phyloP scores from a whole-genome alignment of 2,329 filamentous ascomycete species.

The Diaporthe sp. region DNA sequence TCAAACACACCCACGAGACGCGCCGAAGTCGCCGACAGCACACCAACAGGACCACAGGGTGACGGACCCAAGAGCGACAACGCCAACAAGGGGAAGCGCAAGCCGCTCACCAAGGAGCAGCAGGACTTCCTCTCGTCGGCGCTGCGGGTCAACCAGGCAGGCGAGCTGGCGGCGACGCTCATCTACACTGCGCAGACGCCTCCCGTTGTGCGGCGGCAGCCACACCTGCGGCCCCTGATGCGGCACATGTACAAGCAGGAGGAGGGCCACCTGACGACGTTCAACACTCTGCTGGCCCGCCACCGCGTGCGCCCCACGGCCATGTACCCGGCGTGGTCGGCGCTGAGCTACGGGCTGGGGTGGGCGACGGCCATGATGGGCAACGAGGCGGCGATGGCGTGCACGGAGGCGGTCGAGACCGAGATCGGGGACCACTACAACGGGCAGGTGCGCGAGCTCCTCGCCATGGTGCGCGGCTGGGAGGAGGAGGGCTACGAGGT shows the following conservation, averaged over 20 bases:
- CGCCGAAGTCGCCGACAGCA: conserved; percentile 34
- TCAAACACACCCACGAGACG: conserved; percentile 34
- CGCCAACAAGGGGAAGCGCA: conserved; percentile 52
- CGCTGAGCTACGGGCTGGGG: conserved; percentile 82
- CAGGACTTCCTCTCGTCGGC: conserved; percentile 81
- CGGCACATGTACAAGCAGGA: conserved; percentile 99
- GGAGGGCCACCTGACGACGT: conserved; percentile 84
- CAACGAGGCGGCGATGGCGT: conserved; percentile 96
- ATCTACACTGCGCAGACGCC: conserved; percentile 94
- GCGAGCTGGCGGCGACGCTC: conserved; percentile 93
- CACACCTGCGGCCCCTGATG: conserved; percentile 91
- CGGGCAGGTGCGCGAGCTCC: conserved; percentile 82
- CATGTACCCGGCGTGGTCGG: conserved; percentile 90
- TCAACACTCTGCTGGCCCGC: conserved; percentile 83
- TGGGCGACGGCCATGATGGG: conserved; percentile 92
- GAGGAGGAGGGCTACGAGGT: conserved; percentile 82
- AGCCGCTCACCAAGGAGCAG: conserved; percentile 76
- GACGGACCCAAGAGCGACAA: conserved; percentile 40
- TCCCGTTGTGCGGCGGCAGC: conserved; percentile 80
- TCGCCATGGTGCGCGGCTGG: conserved; percentile 84
- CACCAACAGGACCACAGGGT: conserved; percentile 4
- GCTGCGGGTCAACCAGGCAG: conserved; percentile 95
- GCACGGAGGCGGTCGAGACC: conserved; percentile 97
- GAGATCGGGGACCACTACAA: conserved; percentile 98
- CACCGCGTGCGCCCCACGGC: conserved; percentile 93